phyloP scores from a whole-genome alignment of 2,329 filamentous ascomycete species.

The Lasiodiplodia sp. region DNA sequence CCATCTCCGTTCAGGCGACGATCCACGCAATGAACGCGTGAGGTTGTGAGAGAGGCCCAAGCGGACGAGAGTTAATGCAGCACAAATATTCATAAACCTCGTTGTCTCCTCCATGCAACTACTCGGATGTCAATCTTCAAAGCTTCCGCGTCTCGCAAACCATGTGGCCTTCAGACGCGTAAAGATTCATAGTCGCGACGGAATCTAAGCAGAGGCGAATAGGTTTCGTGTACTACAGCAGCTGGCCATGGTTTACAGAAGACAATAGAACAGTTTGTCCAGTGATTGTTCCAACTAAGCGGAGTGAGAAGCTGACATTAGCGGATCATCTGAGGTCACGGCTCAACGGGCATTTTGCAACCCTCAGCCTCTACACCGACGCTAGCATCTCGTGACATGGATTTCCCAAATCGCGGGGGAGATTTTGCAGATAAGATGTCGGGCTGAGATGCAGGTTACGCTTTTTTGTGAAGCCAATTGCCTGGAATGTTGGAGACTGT shows the following conservation, averaged over 20 bases:
- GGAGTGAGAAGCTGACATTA: background rate
- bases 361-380: no score
- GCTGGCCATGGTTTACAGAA: background rate
- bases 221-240: background rate
- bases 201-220: background rate
- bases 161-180: background rate
- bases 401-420: no score
- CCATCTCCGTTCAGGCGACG: background rate
- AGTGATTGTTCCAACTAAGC: background rate
- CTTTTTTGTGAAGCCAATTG: no score
- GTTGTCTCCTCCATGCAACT: background rate
- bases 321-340: no score
- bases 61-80: background rate
- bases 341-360: no score
- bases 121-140: background rate
- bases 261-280: background rate
- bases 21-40: background rate
- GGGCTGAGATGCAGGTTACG: no score
- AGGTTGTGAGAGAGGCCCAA: constrained; percentile 6
- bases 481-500: no score
- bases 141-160: background rate
- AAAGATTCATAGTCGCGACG: background rate
- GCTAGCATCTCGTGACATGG: no score
- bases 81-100: no score
- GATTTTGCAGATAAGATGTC: no score